phyloP scores from a whole-genome alignment of 176 grass and related monocot species.

The Zizania latifolia region DNA sequence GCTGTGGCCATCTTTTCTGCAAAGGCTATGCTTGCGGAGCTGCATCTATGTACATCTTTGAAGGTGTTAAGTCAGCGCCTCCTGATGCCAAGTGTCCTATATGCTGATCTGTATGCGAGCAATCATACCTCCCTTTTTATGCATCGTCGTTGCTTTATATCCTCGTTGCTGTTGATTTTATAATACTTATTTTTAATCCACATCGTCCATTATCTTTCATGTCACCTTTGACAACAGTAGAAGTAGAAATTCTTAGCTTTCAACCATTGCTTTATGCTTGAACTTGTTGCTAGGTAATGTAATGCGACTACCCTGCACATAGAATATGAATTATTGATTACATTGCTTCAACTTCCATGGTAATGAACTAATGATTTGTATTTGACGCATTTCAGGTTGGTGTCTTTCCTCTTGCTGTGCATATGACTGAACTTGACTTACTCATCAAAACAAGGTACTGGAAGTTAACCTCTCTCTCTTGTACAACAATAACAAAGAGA shows the following conservation, averaged over 20 bases:
- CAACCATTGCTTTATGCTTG: neutral
- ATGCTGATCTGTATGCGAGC: constrained; percentile 47
- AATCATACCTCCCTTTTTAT: neutral
- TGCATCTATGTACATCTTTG: constrained; percentile 64
- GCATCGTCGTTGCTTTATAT: neutral
- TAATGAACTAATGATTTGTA: neutral
- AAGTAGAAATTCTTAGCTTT: neutral
- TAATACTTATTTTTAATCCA: too few species aligned
- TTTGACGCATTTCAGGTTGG: constrained; percentile 29
- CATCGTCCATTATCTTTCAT: too few species aligned
- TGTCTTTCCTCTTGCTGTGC: constrained; percentile 45
- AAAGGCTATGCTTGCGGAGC: constrained; percentile 62
- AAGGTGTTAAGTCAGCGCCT: constrained; percentile 51
- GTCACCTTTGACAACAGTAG: neutral
- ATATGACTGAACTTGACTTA: constrained; percentile 63
- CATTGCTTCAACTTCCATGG: neutral
- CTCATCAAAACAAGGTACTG: constrained; percentile 48
- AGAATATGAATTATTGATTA: neutral
- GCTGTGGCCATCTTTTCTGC: constrained; percentile 70
- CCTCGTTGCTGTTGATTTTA: neutral
- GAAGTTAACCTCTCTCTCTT: neutral
- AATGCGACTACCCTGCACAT: neutral
- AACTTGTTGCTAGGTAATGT: neutral
- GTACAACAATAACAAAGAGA: neutral
- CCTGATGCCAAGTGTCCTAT: constrained; percentile 49